Conservation (phyloP, 2,329 filamentous ascomycete species). For the Paraconiothyrium brasiliense region DNA sequence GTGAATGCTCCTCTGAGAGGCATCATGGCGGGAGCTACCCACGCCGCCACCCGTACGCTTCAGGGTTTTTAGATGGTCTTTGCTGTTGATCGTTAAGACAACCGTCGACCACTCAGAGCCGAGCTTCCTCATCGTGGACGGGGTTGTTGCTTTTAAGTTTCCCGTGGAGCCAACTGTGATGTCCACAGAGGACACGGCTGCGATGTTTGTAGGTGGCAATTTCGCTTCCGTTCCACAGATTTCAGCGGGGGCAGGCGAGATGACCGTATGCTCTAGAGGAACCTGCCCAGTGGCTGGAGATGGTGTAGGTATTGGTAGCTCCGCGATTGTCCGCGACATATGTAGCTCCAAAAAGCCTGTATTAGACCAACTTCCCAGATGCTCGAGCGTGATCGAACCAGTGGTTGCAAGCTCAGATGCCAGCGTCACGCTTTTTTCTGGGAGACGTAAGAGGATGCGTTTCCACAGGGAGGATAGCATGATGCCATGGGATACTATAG, state of each 20-base stretch:
- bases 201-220: neutral
- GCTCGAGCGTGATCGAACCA: conserved; percentile 56
- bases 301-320: neutral
- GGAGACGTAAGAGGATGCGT: conserved; percentile 67
- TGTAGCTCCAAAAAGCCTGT: conserved; percentile 68
- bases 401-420: conserved; percentile 53
- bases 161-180: neutral
- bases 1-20: conserved; percentile 77
- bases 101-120: conserved; percentile 56
- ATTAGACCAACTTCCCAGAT: conserved; percentile 70
- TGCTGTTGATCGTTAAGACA: conserved; percentile 72
- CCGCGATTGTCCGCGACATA: neutral
- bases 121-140: conserved; percentile 16
- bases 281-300: neutral
- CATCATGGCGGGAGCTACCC: conserved; percentile 79
- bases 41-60: conserved; percentile 85
- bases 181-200: neutral
- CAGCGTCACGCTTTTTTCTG: conserved; percentile 56
- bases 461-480: conserved; percentile 76
- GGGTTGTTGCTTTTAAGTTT: neutral
- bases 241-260: neutral
- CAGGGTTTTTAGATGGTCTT: conserved; percentile 75
- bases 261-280: too few species aligned
- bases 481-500: conserved; percentile 84
- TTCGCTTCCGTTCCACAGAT: neutral